phyloP scores from a whole-genome alignment of 2,329 filamentous ascomycete genomes.

The Fusarium sp. region DNA sequence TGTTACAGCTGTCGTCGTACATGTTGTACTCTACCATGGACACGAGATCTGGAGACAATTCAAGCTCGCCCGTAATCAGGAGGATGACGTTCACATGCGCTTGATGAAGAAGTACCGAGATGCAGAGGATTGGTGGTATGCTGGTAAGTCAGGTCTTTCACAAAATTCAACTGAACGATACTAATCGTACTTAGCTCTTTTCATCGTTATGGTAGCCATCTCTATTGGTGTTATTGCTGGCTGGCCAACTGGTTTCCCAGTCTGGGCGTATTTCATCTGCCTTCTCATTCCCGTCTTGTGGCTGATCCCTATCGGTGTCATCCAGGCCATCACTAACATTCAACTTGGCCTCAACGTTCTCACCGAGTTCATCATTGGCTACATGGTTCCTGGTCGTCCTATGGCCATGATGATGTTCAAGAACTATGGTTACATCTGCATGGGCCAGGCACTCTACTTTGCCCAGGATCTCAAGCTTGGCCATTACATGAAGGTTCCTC shows the following conservation, averaged over 20 bases:
- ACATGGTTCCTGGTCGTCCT: conserved; percentile 78
- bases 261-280: conserved; percentile 70
- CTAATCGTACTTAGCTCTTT: conserved; percentile 55
- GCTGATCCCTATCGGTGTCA: conserved; percentile 72
- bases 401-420: conserved; percentile 85
- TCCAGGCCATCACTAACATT: conserved; percentile 72
- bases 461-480: conserved; percentile 75
- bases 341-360: conserved; percentile 77
- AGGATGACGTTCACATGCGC: conserved; percentile 71
- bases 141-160: conserved; percentile 58
- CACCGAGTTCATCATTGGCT: conserved; percentile 80
- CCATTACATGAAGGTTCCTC: conserved; percentile 77
- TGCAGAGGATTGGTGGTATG: conserved; percentile 72
- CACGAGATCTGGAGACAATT: conserved; percentile 68
- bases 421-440: conserved; percentile 78
- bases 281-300: conserved; percentile 69
- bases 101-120: conserved; percentile 73
- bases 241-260: conserved; percentile 70
- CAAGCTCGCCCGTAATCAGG: conserved; percentile 67
- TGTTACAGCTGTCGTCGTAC: conserved; percentile 70
- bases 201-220: conserved; percentile 66
- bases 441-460: conserved; percentile 75
- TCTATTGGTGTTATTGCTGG: conserved; percentile 68
- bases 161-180: conserved; percentile 28
- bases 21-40: conserved; percentile 69